Base-by-base conservation (phyloP, 345 rosid species). In the Arabis hirsuta region DNA sequence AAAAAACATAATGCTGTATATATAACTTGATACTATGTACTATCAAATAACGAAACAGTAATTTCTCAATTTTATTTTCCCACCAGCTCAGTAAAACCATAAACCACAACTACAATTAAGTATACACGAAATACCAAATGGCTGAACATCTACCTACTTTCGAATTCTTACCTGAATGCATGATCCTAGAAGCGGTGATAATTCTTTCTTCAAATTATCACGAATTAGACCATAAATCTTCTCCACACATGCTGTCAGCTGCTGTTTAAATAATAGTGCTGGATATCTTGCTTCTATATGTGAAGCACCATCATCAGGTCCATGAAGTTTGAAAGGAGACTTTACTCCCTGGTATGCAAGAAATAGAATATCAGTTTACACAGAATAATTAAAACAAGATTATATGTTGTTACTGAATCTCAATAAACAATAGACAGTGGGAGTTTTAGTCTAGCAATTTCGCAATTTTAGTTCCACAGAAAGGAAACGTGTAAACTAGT, bases 231-330 rank as follows among this genome's bases (percentile, higher is more conserved):
- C 99, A 84, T 91, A 94, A 12, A 94, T 91, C 86, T 94, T 94
- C 87, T 94, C 99, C 57, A 94, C 97, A 78, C 96, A 94, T 74
- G 99, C 93, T 55, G 97, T 94, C 60, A 94, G 75, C 71, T 94
- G 99, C 82, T 94, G 99, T 76, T 94, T 94, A 67, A 94, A 94
- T 51, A 94, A 79, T 60, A 91, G 83, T 10, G 96, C 97, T 27
- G 99, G 99, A 79, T 86, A 94, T 87, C 96, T 91, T 71, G 99
- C 97, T 79, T 94, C 99, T 73, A 89, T 78, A 68, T 85, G 95
- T n/a, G 92, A 78, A 63, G 75, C 52, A 55, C 91, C 87, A 86
- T 87, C 91, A 4, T 90, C 98, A 74, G 78, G 76, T 66, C 90
- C 96, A 69, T 76, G 81, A 73, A 73, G 74, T 82, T 84, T 91